phyloP scores from a whole-genome alignment of 1,284 basidiomycete species.

The Ceratobasidium sp. region DNA sequence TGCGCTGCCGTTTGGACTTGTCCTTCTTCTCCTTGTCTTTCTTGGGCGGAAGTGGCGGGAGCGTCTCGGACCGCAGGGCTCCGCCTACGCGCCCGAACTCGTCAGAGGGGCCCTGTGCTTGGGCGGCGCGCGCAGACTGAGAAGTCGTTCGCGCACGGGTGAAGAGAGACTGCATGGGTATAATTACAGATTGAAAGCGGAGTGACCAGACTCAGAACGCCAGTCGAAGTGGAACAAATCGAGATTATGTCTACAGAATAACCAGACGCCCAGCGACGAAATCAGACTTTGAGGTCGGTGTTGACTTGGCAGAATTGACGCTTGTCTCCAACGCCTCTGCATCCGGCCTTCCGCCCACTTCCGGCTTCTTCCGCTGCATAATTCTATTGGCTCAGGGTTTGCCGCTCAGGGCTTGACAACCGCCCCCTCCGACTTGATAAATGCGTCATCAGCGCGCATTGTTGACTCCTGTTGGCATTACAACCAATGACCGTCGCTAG shows the following conservation, averaged over 20 bases:
- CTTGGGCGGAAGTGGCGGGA: slow-evolving; percentile 53
- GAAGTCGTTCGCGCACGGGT: slow-evolving; percentile 35
- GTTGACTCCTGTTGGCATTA: too few species aligned
- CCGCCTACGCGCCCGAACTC: slow-evolving; percentile 69
- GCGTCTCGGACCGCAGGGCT: slow-evolving; percentile 59
- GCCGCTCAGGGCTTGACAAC: slow-evolving; percentile 33
- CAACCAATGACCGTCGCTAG: too few species aligned
- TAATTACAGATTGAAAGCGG: background rate
- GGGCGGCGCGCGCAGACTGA: slow-evolving; percentile 13
- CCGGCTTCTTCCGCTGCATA: background rate
- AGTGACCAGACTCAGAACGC: slow-evolving; percentile 17
- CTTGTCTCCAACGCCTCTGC: slow-evolving; percentile 12
- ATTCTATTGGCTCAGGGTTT: slow-evolving; percentile 17
- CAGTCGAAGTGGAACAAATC: background rate
- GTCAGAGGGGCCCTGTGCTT: slow-evolving; percentile 55
- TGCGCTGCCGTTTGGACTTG: slow-evolving; percentile 53
- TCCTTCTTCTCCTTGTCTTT: slow-evolving; percentile 66
- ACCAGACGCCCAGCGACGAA: background rate
- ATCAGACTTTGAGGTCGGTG: too few species aligned
- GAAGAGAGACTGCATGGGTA: slow-evolving; percentile 38
- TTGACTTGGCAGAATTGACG: too few species aligned
- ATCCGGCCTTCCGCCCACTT: background rate
- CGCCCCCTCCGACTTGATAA: slow-evolving; percentile 3
- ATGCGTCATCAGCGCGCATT: background rate
- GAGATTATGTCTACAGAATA: slow-evolving; percentile 16